Evolutionary conservation across 1,284 basidiomycete species (phyloP), one percentile per base, ranked within the genome.

Genomic region (Athelia sp.): DNA sequence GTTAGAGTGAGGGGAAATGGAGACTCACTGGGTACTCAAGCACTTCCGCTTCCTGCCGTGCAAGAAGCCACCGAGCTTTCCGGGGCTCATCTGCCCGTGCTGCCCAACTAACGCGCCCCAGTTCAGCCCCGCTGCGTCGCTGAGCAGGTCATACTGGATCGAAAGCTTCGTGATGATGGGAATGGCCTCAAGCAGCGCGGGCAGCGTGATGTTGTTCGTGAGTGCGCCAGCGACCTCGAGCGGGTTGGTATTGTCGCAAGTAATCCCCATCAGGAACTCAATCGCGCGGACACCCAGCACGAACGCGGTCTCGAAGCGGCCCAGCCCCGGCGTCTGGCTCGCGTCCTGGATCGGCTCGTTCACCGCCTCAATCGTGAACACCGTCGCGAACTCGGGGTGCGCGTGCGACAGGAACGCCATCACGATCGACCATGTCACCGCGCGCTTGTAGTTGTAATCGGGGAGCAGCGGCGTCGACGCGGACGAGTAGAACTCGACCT

Each of bases 261-360:
- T 44, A 50, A 89, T 76, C 10, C 84, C 86, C 11, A 90, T 69
- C 3, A 74, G 59, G 6, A 73, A 58, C 62, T 90, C 88, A 4
- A 84, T 72, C 0, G 78, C 78, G 19, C 87, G 82, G 21, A 90
- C 69, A 4, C 75, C 76, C 52, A 75, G 66, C 18, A 89, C 86
- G 54, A 89, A 90, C 57, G 86, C 76, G 54, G 75, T 74, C 61
- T 89, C 81, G 69, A 85, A 90, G 43, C 74, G 70, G 18, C 87
- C 87, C 46, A 84, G 82, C 17, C 73, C 77, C 0, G 87, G 87
- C 0, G 87, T 89, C 52, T 72, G 62, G 9, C 53, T 62, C 2
- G 84, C 81, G 58, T 89, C 66, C 82, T 79, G 82, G 54, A 85
- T 79, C 0, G 85, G 85, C 53, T 90, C 88, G 55, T 90, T 90